Evolutionary conservation across 2,329 filamentous ascomycete species (phyloP).

Genomic region (Botrytis byssoidea): DNA sequence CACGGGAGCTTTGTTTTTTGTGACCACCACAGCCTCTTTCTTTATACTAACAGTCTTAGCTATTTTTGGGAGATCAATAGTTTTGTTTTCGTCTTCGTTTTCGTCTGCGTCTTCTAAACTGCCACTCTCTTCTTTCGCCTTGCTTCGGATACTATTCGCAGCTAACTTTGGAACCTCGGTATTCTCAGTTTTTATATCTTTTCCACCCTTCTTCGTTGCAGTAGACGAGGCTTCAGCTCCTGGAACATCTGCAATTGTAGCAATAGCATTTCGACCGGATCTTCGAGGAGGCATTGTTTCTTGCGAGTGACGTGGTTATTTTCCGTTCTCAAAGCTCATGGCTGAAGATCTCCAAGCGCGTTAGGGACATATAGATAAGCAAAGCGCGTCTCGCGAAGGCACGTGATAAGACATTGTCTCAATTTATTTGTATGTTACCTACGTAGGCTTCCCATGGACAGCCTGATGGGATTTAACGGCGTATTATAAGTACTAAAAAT

Average conservation of each 20-base stretch:
- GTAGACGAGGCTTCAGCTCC: conserved; percentile 1
- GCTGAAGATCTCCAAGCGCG: not conserved
- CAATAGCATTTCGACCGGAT: conserved; percentile 28
- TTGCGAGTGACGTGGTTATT: not conserved
- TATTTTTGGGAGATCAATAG: not conserved
- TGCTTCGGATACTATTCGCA: not conserved
- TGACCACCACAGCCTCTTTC: not conserved
- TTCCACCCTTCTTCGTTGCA: conserved; percentile 26
- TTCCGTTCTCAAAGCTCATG: not conserved
- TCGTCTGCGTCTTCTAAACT: not conserved
- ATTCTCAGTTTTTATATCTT: conserved; percentile 25
- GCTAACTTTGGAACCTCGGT: conserved; percentile 11
- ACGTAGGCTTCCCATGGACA: not conserved
- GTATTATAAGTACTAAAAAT: not conserved
- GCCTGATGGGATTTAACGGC: not conserved
- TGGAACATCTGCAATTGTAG: conserved; percentile 13
- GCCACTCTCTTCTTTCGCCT: not conserved
- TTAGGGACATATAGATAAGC: not conserved
- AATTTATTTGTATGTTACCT: not conserved
- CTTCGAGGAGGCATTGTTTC: conserved; percentile 33
- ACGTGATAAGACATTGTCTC: not conserved
- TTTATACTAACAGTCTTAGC: not conserved
- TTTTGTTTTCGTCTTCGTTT: not conserved
- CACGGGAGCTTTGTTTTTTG: conserved; percentile 27
- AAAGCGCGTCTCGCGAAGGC: not conserved